Evolutionary conservation across 345 rosid genomes (phyloP).

Genomic region (Draba incana): DNA sequence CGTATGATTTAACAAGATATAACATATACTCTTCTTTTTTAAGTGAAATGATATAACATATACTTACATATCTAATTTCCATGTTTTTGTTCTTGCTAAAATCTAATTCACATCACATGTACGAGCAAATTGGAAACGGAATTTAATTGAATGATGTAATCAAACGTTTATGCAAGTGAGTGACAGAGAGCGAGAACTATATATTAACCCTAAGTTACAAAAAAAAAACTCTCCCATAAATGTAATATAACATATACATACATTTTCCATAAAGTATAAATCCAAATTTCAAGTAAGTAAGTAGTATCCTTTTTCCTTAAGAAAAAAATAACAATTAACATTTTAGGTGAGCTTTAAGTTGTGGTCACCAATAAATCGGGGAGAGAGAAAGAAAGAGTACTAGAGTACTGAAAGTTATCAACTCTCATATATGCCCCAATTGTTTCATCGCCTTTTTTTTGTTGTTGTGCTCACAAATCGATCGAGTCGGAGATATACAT

Average conservation of each 20-base stretch:
- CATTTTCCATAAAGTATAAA: background rate
- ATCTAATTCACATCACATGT: background rate
- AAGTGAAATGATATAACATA: too few relatives aligned
- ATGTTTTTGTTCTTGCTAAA: background rate
- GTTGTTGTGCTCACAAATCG: background rate
- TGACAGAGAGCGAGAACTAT: background rate
- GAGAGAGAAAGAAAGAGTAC: background rate
- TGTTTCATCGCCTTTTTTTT: background rate
- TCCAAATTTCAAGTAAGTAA: slow-evolving; percentile 15
- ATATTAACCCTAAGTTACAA: background rate
- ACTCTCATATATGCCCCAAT: slow-evolving; percentile 4
- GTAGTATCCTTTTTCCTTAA: slow-evolving; percentile 11
- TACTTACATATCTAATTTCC: background rate
- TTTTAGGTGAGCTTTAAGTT: slow-evolving; percentile 29
- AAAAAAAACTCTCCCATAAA: background rate
- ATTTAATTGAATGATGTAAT: background rate
- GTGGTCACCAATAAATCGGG: slow-evolving; percentile 22
- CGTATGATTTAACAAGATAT: background rate
- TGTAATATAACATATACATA: background rate
- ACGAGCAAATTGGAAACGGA: background rate
- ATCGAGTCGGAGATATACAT: background rate
- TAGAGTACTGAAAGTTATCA: background rate
- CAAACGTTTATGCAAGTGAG: background rate
- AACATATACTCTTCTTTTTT: too few relatives aligned
- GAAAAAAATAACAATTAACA: slow-evolving; percentile 9